Conservation (phyloP, 305 asterid genomes). For the Ilex paraguariensis region DNA sequence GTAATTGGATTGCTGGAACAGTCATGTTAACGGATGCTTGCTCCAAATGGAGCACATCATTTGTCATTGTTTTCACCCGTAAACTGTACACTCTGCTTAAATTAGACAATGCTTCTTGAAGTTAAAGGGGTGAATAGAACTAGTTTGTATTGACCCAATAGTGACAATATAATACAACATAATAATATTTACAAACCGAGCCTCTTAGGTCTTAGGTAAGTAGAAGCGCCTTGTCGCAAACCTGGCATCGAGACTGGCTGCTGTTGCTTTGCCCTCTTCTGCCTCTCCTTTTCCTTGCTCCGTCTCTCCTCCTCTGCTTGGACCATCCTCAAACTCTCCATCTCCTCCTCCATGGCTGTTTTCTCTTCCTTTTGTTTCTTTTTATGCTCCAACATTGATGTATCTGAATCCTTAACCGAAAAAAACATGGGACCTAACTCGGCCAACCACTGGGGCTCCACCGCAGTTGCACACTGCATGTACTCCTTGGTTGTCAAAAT, state of each 20-base stretch:
- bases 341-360: slow-evolving; percentile 92
- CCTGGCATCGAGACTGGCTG: slow-evolving; percentile 83
- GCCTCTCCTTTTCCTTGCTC: slow-evolving; percentile 53
- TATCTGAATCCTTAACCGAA: slow-evolving; percentile 89
- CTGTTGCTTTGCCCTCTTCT: slow-evolving; percentile 64
- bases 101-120: too few species aligned
- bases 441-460: slow-evolving; percentile 95
- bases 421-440: slow-evolving; percentile 98
- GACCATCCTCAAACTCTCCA: slow-evolving; percentile 67
- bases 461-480: slow-evolving; percentile 92
- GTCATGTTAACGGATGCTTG: too few species aligned
- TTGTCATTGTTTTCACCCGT: too few species aligned
- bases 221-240: slow-evolving; percentile 62
- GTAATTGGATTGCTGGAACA: too few species aligned
- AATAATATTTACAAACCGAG: slow-evolving; percentile 44
- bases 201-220: slow-evolving; percentile 73
- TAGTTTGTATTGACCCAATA: too few species aligned
- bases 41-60: too few species aligned
- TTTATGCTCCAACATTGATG: slow-evolving; percentile 75
- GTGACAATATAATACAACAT: neutral
- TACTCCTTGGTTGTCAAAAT: slow-evolving; percentile 82
- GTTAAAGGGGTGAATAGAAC: too few species aligned
- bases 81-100: too few species aligned
- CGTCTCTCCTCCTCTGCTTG: slow-evolving; percentile 50
- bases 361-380: slow-evolving; percentile 92